These are phyloP conservation scores for Porphyrellus cyaneotinctus DNA, from an alignment of 768 basidiomycete species.

Conservation along the genomic window DNA sequence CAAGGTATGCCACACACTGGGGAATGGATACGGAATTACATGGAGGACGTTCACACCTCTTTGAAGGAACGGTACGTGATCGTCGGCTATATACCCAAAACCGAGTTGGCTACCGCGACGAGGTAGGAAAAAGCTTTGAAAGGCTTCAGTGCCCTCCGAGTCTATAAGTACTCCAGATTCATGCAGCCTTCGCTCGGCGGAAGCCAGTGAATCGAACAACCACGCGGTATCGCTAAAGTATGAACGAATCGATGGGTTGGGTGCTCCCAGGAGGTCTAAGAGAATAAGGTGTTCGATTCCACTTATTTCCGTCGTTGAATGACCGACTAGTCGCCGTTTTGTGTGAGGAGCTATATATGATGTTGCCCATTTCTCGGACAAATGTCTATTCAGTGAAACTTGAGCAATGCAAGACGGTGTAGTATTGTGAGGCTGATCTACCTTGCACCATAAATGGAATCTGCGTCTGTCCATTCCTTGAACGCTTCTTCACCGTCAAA, in stretches of 20 bases:
- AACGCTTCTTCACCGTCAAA: constrained; percentile 99
- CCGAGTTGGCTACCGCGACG: constrained; percentile 38
- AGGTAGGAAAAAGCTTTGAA: constrained; percentile 64
- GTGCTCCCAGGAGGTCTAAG: constrained; percentile 85
- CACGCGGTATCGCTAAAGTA: constrained; percentile 89
- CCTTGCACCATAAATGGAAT: constrained; percentile 96
- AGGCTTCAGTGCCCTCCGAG: constrained; percentile 38
- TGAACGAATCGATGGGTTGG: constrained; percentile 68
- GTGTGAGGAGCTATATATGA: constrained; percentile 60
- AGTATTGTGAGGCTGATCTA: constrained; percentile 24
- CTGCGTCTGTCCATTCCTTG: constrained; percentile 78
- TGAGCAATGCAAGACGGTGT: not conserved
- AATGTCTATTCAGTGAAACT: constrained; percentile 52
- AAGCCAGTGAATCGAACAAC: constrained; percentile 78
- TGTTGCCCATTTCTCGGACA: constrained; percentile 80
- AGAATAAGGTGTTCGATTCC: constrained; percentile 89
- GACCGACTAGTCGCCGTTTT: constrained; percentile 54
- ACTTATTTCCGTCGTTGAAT: constrained; percentile 58
- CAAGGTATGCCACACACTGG: constrained; percentile 82
- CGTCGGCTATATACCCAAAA: constrained; percentile 75
- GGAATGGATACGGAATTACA: constrained; percentile 87
- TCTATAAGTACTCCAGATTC: constrained; percentile 58
- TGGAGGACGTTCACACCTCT: constrained; percentile 87
- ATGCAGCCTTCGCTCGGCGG: constrained; percentile 68
- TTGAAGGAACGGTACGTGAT: constrained; percentile 86